A percentile compares a stretch with the other conserved stretches of the same genome.
phyloP scores from a whole-genome alignment of 176 grass and related monocot genomes.

The Alloteropsis semialata region DNA sequence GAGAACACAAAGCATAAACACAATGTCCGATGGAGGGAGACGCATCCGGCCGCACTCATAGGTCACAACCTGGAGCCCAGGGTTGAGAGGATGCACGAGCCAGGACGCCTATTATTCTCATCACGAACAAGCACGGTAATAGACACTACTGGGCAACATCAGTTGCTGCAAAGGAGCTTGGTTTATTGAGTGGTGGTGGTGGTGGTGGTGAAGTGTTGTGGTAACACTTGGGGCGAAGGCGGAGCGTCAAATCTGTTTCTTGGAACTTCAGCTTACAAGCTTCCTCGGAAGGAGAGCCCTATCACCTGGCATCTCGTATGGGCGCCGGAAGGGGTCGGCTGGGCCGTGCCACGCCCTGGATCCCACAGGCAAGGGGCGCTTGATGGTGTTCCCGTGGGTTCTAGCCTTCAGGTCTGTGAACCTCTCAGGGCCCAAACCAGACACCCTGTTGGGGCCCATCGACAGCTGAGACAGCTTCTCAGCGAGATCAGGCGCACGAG shows the following conservation, averaged over 20 bases:
- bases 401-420: slow-evolving; percentile 39
- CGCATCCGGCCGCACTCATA: neutral
- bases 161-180: neutral
- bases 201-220: neutral
- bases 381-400: slow-evolving; percentile 19
- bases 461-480: slow-evolving; percentile 62
- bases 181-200: neutral
- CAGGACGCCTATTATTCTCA: neutral
- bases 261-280: slow-evolving; percentile 54
- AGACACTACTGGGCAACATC: neutral
- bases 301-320: slow-evolving; percentile 51
- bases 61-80: neutral
- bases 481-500: slow-evolving; percentile 35
- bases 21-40: neutral
- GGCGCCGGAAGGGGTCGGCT: slow-evolving; percentile 34
- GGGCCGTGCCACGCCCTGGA: slow-evolving; percentile 54
- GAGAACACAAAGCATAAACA: neutral
- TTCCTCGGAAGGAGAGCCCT: slow-evolving; percentile 64
- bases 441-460: slow-evolving; percentile 41
- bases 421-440: slow-evolving; percentile 27
- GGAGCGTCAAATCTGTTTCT: neutral
- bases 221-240: neutral
- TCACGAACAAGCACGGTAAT: slow-evolving; percentile 7
- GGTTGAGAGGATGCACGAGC: neutral
- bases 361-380: slow-evolving; percentile 40